These are phyloP conservation scores for Prillingera fragicola DNA, from an alignment of 1,284 basidiomycete species.

Conservation along the genomic window DNA sequence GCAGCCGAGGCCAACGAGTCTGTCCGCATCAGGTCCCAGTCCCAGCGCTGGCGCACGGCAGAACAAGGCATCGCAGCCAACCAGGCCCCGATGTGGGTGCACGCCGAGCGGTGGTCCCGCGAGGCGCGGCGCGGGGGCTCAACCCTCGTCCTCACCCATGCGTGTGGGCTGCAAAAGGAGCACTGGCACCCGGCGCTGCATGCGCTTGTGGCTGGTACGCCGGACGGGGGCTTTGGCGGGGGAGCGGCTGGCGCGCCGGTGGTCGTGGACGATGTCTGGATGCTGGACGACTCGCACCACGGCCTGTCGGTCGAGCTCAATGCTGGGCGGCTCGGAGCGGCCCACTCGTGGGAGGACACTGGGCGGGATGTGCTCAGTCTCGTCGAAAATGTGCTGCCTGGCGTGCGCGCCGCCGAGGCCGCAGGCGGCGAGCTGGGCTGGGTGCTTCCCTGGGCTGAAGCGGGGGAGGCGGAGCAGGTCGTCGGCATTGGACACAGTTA, in stretches of 20 bases:
- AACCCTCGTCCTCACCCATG: conserved; percentile 68
- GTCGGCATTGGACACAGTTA: conserved; percentile 9
- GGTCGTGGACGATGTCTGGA: conserved; percentile 67
- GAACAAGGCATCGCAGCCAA: conserved; percentile 25
- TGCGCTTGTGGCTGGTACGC: not conserved
- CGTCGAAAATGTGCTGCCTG: conserved; percentile 50
- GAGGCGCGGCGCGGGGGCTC: conserved; percentile 44
- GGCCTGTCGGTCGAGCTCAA: conserved; percentile 71
- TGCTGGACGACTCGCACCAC: conserved; percentile 69
- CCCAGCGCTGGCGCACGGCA: conserved; percentile 6
- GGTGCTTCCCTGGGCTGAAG: too few species aligned
- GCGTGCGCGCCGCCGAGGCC: not conserved
- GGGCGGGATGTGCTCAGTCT: conserved; percentile 44
- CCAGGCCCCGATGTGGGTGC: conserved; percentile 40
- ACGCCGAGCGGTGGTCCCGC: conserved; percentile 22
- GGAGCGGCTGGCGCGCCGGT: not conserved
- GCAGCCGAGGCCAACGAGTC: conserved; percentile 8
- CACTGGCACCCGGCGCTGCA: conserved; percentile 60
- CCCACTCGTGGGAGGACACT: conserved; percentile 41
- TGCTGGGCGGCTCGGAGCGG: conserved; percentile 50
- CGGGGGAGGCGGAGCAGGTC: too few species aligned
- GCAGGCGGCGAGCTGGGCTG: not conserved
- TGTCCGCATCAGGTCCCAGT: conserved; percentile 4
- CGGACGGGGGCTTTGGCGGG: conserved; percentile 3
- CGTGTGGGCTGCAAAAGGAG: conserved; percentile 64